Conservation (phyloP, 768 basidiomycete genomes). For the Mycena capillaripes region DNA sequence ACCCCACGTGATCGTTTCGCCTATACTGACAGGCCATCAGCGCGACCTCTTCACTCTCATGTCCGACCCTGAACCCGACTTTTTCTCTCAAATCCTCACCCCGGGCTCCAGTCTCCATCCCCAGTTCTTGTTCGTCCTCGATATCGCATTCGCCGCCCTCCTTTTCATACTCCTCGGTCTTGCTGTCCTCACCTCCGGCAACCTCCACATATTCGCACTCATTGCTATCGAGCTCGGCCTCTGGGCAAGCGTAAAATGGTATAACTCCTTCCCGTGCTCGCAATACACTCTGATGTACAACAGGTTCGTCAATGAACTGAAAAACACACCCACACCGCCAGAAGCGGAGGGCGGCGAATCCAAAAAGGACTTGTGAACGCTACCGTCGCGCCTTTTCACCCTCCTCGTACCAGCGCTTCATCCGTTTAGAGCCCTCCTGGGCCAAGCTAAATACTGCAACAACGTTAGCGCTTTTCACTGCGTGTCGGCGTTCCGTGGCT, state of each 20-base stretch:
- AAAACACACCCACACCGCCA: conserved; percentile 47
- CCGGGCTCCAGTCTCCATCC: conserved; percentile 87
- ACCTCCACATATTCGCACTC: conserved; percentile 75
- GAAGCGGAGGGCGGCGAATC: conserved; percentile 26
- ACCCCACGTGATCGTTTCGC: conserved; percentile 12
- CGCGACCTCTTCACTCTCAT: no score
- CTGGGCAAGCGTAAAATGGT: conserved; percentile 90
- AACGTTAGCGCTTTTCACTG: conserved; percentile 22
- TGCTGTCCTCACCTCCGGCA: conserved; percentile 74
- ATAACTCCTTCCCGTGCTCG: conserved; percentile 22
- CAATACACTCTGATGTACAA: conserved; percentile 37
- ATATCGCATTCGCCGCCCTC: conserved; percentile 71
- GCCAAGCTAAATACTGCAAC: conserved; percentile 85
- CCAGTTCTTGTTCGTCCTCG: conserved; percentile 73
- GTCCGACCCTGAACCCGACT: conserved; percentile 33
- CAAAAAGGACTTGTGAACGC: conserved; percentile 51
- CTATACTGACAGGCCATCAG: not conserved
- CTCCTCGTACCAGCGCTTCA: conserved; percentile 90
- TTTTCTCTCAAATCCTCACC: conserved; percentile 71
- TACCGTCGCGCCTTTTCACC: conserved; percentile 68
- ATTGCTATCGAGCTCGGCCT: conserved; percentile 75
- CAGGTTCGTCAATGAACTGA: conserved; percentile 80
- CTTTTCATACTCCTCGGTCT: conserved; percentile 71
- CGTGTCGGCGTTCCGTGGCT: conserved; percentile 46
- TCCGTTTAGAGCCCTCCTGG: conserved; percentile 83